A percentile compares a stretch with the other conserved stretches of the same genome.
These are phyloP conservation scores for Populus nigra DNA, from an alignment of 345 rosid species.

Conservation along the genomic window DNA sequence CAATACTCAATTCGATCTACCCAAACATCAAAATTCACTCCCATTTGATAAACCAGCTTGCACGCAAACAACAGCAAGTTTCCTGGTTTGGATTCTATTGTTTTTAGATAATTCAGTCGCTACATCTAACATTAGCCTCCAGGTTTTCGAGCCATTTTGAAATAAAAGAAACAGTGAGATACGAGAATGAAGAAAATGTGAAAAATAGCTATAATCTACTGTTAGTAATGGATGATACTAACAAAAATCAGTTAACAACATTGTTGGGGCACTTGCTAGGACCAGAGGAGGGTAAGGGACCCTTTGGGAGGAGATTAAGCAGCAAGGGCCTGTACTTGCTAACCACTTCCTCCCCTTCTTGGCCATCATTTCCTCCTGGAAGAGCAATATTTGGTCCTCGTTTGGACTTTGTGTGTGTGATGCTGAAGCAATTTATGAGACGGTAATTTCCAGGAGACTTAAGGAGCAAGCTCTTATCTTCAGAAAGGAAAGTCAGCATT, in stretches of 20 bases:
- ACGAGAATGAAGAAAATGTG: not conserved
- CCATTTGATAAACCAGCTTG: not conserved
- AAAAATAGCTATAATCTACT: not conserved
- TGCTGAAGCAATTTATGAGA: not conserved
- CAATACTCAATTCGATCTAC: too few relatives aligned
- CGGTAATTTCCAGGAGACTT: not conserved
- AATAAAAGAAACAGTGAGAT: not conserved
- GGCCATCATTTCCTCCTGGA: not conserved
- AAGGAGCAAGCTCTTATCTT: not conserved
- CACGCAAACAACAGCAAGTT: not conserved
- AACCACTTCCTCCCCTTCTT: not conserved
- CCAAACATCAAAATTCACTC: not conserved
- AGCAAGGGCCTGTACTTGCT: conserved; percentile 12
- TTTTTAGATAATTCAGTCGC: not conserved
- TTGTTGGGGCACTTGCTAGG: conserved; percentile 34
- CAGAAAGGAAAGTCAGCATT: not conserved
- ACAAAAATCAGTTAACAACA: conserved; percentile 3
- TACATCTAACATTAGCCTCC: not conserved
- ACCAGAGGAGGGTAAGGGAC: conserved; percentile 30
- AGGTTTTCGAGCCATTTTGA: not conserved
- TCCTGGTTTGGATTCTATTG: not conserved
- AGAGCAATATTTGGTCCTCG: not conserved
- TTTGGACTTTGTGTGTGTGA: not conserved
- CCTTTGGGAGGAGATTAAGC: conserved; percentile 33
- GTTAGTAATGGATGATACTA: too few relatives aligned